Percentiles rank a stretch among this genome's conserved stretches.
These are phyloP conservation scores for Cryphonectria naterciae DNA, from an alignment of 2,329 filamentous ascomycete genomes.

Conservation along the genomic window DNA sequence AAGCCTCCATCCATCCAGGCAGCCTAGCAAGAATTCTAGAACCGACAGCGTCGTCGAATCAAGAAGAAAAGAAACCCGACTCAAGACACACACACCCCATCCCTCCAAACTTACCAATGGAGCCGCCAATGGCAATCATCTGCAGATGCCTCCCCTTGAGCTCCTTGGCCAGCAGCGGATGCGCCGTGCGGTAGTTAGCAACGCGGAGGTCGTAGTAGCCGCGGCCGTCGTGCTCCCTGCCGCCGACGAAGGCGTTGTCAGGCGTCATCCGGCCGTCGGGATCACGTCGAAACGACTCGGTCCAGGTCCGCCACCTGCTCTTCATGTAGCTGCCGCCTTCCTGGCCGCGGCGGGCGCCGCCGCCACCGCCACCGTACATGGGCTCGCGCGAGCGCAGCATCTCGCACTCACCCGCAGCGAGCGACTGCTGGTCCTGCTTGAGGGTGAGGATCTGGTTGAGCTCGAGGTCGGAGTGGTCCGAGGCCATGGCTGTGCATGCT, in stretches of 20 bases:
- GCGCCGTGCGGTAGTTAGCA: conserved; percentile 73
- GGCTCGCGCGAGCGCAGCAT: conserved; percentile 53
- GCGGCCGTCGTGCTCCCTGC: conserved; percentile 41
- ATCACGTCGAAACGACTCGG: conserved; percentile 68
- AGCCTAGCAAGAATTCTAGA: too few relatives aligned
- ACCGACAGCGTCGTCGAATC: too few relatives aligned
- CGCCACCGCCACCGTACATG: conserved; percentile 36
- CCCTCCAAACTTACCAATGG: conserved; percentile 63
- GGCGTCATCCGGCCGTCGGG: conserved; percentile 54
- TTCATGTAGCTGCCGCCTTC: neutral
- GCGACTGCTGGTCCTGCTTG: conserved; percentile 56
- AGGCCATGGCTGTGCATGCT: conserved; percentile 40
- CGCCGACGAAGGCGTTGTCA: conserved; percentile 32
- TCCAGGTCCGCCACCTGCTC: conserved; percentile 50
- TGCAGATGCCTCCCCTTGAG: conserved; percentile 86
- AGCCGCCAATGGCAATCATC: conserved; percentile 97
- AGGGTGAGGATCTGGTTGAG: conserved; percentile 60
- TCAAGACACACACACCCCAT: too few relatives aligned
- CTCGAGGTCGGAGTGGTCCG: conserved; percentile 47
- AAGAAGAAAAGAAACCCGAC: too few relatives aligned
- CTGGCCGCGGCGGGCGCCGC: conserved; percentile 40
- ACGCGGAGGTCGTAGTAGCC: conserved; percentile 60
- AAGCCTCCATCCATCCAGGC: neutral
- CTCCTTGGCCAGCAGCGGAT: conserved; percentile 74
- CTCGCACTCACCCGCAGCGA: conserved; percentile 54